A percentile compares a stretch with the other conserved stretches of the same genome.
Evolutionary conservation across 139 green algal species (phyloP).

Genomic region (Chlamydomonas applanata): DNA sequence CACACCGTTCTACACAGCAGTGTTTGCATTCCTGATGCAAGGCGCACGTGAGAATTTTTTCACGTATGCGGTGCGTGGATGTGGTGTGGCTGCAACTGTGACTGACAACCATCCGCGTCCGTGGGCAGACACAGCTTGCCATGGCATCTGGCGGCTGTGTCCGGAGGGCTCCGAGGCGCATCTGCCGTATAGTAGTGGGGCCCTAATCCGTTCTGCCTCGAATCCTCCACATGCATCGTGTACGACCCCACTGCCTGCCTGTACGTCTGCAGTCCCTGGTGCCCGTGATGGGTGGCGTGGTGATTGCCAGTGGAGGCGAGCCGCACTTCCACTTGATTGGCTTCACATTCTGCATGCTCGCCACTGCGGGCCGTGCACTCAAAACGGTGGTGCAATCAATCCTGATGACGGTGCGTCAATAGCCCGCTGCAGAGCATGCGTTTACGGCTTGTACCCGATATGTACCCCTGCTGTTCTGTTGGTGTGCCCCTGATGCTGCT

Average conservation of each 20-base stretch:
- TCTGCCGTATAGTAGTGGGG: too few relatives aligned
- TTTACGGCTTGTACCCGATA: neutral
- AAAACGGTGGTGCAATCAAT: slow-evolving; percentile 81
- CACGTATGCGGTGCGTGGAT: too few relatives aligned
- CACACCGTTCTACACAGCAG: slow-evolving; percentile 93
- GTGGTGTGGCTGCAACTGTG: too few relatives aligned
- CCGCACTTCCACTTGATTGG: slow-evolving; percentile 83
- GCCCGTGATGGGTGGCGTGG: slow-evolving; percentile 86
- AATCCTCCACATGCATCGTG: neutral
- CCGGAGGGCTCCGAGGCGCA: too few relatives aligned
- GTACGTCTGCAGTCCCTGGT: slow-evolving; percentile 56
- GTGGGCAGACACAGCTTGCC: too few relatives aligned
- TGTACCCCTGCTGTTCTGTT: neutral
- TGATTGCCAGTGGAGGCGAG: slow-evolving; percentile 86
- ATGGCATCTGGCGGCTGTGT: too few relatives aligned
- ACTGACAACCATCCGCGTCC: too few relatives aligned
- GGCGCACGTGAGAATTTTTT: slow-evolving; percentile 20
- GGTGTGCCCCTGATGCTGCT: too few relatives aligned
- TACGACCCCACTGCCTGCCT: neutral
- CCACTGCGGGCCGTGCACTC: slow-evolving; percentile 65
- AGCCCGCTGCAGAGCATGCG: neutral
- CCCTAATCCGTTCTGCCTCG: too few relatives aligned
- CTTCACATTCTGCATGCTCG: slow-evolving; percentile 77
- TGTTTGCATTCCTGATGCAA: slow-evolving; percentile 67
- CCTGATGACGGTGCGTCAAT: slow-evolving; percentile 24